Evolutionary conservation across 495 filamentous ascomycete species (phyloP).

Genomic region (Pyrenopolyporus hunteri): DNA sequence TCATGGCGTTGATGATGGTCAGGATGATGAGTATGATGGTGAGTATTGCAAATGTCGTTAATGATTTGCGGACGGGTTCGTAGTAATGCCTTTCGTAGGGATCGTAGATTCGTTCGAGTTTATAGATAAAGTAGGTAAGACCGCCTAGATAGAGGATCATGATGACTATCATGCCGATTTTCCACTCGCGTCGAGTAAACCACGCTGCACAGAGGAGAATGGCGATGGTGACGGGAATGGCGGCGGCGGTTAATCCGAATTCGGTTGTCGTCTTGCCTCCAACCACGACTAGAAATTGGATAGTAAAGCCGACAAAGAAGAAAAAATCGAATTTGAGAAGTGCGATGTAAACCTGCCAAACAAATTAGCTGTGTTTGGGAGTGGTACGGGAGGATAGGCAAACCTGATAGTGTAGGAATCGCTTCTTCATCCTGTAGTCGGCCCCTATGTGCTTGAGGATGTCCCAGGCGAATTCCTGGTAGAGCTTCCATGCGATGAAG

Average conservation of each 20-base stretch:
- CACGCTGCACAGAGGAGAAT: conserved; percentile 85
- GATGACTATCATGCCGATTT: conserved; percentile 73
- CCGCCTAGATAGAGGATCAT: conserved; percentile 89
- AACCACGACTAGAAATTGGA: conserved; percentile 96
- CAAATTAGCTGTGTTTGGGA: conserved; percentile 40
- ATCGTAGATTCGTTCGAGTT: conserved; percentile 93
- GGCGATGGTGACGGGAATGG: conserved; percentile 86
- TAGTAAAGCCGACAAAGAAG: conserved; percentile 98
- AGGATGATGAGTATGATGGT: conserved; percentile 85
- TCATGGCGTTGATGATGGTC: conserved; percentile 86
- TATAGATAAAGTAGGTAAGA: conserved; percentile 97
- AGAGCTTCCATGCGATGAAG: conserved; percentile 88
- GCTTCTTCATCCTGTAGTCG: conserved; percentile 93
- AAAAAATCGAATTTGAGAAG: conserved; percentile 99
- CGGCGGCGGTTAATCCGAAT: conserved; percentile 83
- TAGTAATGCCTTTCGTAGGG: conserved; percentile 61
- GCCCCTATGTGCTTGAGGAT: conserved; percentile 99
- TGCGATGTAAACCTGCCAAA: conserved; percentile 89
- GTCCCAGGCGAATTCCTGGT: conserved; percentile 98
- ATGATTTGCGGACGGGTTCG: conserved; percentile 71
- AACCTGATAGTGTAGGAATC: conserved; percentile 96
- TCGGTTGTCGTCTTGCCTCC: conserved; percentile 70
- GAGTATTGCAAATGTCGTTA: conserved; percentile 93
- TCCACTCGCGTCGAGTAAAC: conserved; percentile 82
- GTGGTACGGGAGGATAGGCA: conserved; percentile 18